Evolutionary conservation across 2,329 filamentous ascomycete genomes (phyloP).

Genomic region (Niveomyces coronatus): DNA sequence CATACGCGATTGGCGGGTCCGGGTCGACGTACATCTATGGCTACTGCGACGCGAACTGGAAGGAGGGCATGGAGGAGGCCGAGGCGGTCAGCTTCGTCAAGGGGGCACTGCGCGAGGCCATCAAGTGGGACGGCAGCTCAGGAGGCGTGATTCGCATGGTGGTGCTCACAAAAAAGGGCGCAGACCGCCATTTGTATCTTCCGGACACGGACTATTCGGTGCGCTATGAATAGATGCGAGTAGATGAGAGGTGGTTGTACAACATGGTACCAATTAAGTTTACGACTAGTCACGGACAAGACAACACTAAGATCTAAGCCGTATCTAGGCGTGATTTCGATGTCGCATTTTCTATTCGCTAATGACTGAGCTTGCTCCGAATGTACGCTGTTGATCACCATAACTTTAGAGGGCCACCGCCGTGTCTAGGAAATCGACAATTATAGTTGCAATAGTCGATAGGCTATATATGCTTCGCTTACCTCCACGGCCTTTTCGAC

Average conservation of each 20-base stretch:
- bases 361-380: no score
- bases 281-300: no score
- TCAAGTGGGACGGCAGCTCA: conserved; percentile 99
- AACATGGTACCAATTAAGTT: conserved; percentile 15
- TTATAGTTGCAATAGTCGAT: no score
- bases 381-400: no score
- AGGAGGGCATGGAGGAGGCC: conserved; percentile 83
- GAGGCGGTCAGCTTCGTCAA: conserved; percentile 92
- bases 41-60: conserved; percentile 95
- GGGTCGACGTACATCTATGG: conserved; percentile 99
- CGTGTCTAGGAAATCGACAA: no score
- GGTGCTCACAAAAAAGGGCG: conserved; percentile 81
- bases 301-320: neutral
- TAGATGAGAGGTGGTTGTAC: conserved; percentile 14
- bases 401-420: no score
- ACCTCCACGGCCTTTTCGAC: no score
- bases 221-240: conserved; percentile 46
- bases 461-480: no score
- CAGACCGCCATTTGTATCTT: conserved; percentile 88
- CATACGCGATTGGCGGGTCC: conserved; percentile 91
- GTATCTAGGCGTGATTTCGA: no score
- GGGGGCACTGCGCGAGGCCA: conserved; percentile 80
- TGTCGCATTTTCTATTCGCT: no score
- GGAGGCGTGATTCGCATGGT: conserved; percentile 98
- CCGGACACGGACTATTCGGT: conserved; percentile 82